Evolutionary conservation across 116 monocot genomes (phyloP).

Genomic region (Trichopus zeylanicus): DNA sequence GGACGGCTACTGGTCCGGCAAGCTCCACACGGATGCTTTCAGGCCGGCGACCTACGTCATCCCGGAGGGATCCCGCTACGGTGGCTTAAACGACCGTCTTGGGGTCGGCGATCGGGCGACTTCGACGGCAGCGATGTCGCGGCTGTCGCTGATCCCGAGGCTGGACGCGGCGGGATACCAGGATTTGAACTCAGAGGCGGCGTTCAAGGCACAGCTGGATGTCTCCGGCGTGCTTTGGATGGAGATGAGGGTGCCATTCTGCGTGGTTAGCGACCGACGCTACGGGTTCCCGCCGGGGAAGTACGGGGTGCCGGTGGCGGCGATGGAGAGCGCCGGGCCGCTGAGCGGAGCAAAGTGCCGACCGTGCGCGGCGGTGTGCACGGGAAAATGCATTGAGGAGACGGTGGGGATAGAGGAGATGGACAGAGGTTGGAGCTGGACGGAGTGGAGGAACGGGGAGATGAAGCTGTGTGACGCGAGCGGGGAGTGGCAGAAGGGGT

Average conservation of each 20-base stretch:
- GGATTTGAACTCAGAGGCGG: slow-evolving; percentile 70
- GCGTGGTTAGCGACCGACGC: slow-evolving; percentile 60
- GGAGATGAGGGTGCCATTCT: slow-evolving; percentile 48
- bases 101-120: slow-evolving; percentile 51
- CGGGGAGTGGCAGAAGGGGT: slow-evolving; percentile 48
- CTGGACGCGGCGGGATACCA: slow-evolving; percentile 34
- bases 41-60: slow-evolving; percentile 34
- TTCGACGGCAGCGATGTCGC: slow-evolving; percentile 46
- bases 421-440: slow-evolving; percentile 56
- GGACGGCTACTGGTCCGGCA: slow-evolving; percentile 71
- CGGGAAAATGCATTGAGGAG: slow-evolving; percentile 28
- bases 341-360: slow-evolving; percentile 87
- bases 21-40: slow-evolving; percentile 29
- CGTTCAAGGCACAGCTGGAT: slow-evolving; percentile 69
- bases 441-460: slow-evolving; percentile 42
- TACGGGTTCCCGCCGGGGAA: slow-evolving; percentile 53
- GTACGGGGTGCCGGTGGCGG: slow-evolving; percentile 60
- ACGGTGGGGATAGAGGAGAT: slow-evolving; percentile 1
- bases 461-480: slow-evolving; percentile 58
- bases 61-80: slow-evolving; percentile 59
- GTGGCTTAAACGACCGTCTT: slow-evolving; percentile 82
- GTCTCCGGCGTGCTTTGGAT: not conserved
- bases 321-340: slow-evolving; percentile 53
- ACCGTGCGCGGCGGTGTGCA: slow-evolving; percentile 52
- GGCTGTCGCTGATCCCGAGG: slow-evolving; percentile 56